Evolutionary conservation across 179 eudicot species (phyloP), one percentile per base, ranked within the genome.

Genomic region (Actinidia polygama): DNA sequence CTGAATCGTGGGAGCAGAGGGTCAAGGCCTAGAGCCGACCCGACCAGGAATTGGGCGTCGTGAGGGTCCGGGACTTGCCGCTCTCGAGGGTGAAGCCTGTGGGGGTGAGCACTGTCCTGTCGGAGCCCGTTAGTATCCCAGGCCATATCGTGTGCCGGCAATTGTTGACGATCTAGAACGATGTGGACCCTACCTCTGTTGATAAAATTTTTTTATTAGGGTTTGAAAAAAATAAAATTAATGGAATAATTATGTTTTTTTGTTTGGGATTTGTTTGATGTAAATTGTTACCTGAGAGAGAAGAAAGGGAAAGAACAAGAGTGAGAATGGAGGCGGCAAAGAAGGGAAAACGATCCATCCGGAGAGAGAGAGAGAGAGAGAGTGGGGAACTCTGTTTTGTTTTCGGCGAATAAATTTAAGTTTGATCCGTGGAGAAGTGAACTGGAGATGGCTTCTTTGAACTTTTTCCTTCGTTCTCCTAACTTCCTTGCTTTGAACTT

Each of bases 11-110:
- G 46, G 93, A 83, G 85, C 99, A 96, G 83, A 74, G 88, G 44
- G 98, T 92, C 5, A 98, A 92, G 44, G 87, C 99, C 99, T 98
- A 96, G 12, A 96, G 18, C 80, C 99, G 90, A 55, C 99, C 99
- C 81, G 99, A 96, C 98, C 98, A 96, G 11, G 93, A 78, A 0
- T 10, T 80, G 21, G 99, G 99, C 4, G 87, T 89, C 6, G 74
- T 73, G 0, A 94, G 78, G 30, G 96, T 89, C 46, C 85, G 83
- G 15, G 97, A 89, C 79, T 92, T 87, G 73, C 90, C 92, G 30
- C 89, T 61, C 51, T 73, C 61, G 69, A 96, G 94, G 24, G n/a
- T n/a, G n/a, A n/a, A n/a, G n/a, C 99, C 99, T 70, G 99, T 94
- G 15, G 99, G n/a, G n/a, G n/a, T 89, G 19, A 94, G 89, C 12